A percentile compares a stretch with the other conserved stretches of the same genome.
These are phyloP conservation scores for Neospermospora avenae DNA, from an alignment of 2,329 filamentous ascomycete species.

Conservation along the genomic window DNA sequence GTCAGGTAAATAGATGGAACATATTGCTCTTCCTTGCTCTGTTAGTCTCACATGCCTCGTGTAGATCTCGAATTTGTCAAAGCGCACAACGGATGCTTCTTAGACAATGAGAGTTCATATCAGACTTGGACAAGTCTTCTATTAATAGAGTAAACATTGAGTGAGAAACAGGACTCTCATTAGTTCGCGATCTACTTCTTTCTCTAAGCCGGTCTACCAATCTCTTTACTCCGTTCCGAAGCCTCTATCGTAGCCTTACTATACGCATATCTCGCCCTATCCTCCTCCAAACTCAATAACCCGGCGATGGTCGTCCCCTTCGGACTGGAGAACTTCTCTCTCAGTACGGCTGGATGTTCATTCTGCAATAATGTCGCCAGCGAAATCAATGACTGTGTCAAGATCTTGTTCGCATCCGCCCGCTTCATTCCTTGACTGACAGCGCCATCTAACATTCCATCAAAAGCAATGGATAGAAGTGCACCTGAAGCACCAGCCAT, in stretches of 20 bases:
- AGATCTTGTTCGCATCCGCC: conserved; percentile 71
- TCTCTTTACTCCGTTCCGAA: conserved; percentile 43
- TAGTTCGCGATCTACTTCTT: neutral
- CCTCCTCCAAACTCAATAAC: conserved; percentile 70
- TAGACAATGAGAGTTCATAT: too few relatives aligned
- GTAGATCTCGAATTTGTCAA: too few relatives aligned
- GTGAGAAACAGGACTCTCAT: too few relatives aligned
- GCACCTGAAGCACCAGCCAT: conserved; percentile 73
- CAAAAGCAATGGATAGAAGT: conserved; percentile 71
- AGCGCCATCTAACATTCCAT: conserved; percentile 73
- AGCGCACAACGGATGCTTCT: too few relatives aligned
- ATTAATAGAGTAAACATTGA: too few relatives aligned
- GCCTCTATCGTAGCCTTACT: conserved; percentile 67
- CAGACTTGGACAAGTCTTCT: too few relatives aligned
- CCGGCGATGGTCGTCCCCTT: conserved; percentile 78
- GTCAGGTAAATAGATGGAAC: too few relatives aligned
- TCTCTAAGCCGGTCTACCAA: conserved; percentile 13
- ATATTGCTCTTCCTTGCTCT: too few relatives aligned
- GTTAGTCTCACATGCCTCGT: too few relatives aligned
- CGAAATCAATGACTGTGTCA: conserved; percentile 69
- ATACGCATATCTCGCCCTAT: conserved; percentile 63
- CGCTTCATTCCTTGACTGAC: conserved; percentile 76
- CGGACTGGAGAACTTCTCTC: conserved; percentile 72
- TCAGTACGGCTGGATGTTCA: conserved; percentile 71
- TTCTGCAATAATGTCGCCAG: conserved; percentile 46